Conservation (phyloP, 805 yeast species). For the Candida chauliodis region DNA sequence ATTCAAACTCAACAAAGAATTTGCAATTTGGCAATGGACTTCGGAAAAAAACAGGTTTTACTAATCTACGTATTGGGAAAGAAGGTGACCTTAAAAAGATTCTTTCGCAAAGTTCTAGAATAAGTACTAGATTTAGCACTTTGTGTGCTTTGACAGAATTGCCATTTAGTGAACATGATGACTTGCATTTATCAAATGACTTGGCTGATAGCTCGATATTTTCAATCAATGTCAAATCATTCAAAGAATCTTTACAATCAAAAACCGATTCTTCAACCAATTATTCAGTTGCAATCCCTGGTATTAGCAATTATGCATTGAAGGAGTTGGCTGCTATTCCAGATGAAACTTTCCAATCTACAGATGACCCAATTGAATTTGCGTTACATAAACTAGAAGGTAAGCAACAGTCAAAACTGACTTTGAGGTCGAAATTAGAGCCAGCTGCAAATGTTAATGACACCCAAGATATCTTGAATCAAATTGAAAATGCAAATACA, state of each 20-base stretch:
- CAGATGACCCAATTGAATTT: conserved; percentile 66
- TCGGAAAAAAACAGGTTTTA: conserved; percentile 49
- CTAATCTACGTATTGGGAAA: conserved; percentile 41
- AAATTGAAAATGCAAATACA: conserved; percentile 38
- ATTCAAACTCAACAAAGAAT: conserved; percentile 11
- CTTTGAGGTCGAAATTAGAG: background rate
- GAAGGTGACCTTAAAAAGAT: conserved; percentile 16
- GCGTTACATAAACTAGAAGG: conserved; percentile 84
- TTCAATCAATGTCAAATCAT: conserved; percentile 22
- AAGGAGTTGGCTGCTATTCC: conserved; percentile 78
- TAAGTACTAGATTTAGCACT: conserved; percentile 34
- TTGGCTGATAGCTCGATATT: conserved; percentile 32
- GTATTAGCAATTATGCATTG: conserved; percentile 37
- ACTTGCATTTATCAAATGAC: conserved; percentile 18
- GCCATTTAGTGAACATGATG: conserved; percentile 26
- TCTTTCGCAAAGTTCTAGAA: conserved; percentile 19
- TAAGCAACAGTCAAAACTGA: conserved; percentile 21
- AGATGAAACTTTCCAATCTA: conserved; percentile 61
- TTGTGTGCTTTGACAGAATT: conserved; percentile 38
- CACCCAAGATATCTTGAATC: conserved; percentile 35
- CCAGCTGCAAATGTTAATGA: conserved; percentile 10
- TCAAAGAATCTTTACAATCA: conserved; percentile 8
- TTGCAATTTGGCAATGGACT: conserved; percentile 18
- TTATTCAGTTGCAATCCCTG: conserved; percentile 53
- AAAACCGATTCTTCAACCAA: conserved; percentile 11